Base-by-base conservation (phyloP, 2,329 filamentous ascomycete species). In the Fusarium temperatum region DNA sequence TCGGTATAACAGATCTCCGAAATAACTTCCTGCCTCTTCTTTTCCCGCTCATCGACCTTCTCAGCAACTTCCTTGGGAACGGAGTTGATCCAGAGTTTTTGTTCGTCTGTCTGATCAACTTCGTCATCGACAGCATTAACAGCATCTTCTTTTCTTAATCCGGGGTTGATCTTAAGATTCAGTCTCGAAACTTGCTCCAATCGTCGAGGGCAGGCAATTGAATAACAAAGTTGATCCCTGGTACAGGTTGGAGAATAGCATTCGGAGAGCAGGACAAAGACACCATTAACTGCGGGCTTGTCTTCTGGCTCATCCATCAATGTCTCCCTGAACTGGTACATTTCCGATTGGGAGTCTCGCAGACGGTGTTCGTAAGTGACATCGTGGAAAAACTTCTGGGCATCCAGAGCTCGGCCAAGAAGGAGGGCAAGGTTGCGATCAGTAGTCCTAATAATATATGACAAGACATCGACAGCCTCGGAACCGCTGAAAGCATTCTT, bases 1-100 rank as follows among this genome's bases (percentile, higher is more conserved):
- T 99, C 96, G 0, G 96, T 99, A 84, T 99, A 99, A 91, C 97
- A 98, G 71, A 98, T 92, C 82, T 99, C 96, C 11, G 96, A 98
- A 68, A 99, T 98, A 77, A 99, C 94, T 81, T 99, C 96, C 81
- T 99, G 96, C 50, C 96, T 91, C 86, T 98, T 98, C 90, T 98
- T 97, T 83, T 99, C 96, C 75, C 90, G 90, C 76, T 99, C 96
- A 56, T 91, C 91, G 36, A 98, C 92, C 79, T 92, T 94, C 77
- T 98, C 95, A 2, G 95, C 95, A 65, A 99, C 87, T 81, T 98
- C 96, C 82, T 98, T 96, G 2, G 95, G 94, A 41, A 99, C 96
- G 20, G 95, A 98, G 82, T 98, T 98, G 83, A 99, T 99, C 96
- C 96, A 99, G 42, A 99, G 89, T 83, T 98, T 98, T 85, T 98